These are phyloP conservation scores for Striga hermonthica DNA, from an alignment of 305 asterid genomes.

Conservation along the genomic window DNA sequence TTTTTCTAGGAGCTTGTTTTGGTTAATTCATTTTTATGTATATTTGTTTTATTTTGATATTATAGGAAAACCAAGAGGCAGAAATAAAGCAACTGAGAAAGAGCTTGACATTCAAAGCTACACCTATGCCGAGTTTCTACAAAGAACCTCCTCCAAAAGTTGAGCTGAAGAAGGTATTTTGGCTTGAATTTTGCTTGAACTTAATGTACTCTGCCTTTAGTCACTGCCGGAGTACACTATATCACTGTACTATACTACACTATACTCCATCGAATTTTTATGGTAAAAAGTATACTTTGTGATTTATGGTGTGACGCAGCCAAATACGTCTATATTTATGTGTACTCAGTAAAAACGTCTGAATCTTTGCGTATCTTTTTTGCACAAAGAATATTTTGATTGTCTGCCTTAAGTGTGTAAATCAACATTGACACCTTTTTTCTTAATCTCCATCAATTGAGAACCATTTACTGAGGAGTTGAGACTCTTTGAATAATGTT, in stretches of 20 bases:
- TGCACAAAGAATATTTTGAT: too few relatives aligned
- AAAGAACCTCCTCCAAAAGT: conserved; percentile 75
- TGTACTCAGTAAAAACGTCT: too few relatives aligned
- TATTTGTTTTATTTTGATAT: too few relatives aligned
- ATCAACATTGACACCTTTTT: too few relatives aligned
- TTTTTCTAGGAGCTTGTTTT: background rate
- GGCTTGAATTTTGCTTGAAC: conserved; percentile 3
- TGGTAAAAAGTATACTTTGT: background rate
- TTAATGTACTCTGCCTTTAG: background rate
- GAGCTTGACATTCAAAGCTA: conserved; percentile 75
- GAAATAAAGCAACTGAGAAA: conserved; percentile 75
- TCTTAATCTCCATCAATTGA: too few relatives aligned
- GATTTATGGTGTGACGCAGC: background rate
- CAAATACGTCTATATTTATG: background rate
- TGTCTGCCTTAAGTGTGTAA: too few relatives aligned
- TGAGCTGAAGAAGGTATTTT: conserved; percentile 66
- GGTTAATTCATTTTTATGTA: conserved; percentile 15
- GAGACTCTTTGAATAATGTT: too few relatives aligned
- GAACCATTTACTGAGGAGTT: too few relatives aligned
- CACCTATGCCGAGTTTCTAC: conserved; percentile 86
- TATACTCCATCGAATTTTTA: background rate
- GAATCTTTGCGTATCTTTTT: too few relatives aligned
- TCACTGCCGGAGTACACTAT: too few relatives aligned
- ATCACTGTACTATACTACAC: background rate
- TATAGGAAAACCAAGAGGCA: conserved; percentile 71